Base-by-base conservation (phyloP, 768 basidiomycete species). In the Chlorophyllum brunneum region DNA sequence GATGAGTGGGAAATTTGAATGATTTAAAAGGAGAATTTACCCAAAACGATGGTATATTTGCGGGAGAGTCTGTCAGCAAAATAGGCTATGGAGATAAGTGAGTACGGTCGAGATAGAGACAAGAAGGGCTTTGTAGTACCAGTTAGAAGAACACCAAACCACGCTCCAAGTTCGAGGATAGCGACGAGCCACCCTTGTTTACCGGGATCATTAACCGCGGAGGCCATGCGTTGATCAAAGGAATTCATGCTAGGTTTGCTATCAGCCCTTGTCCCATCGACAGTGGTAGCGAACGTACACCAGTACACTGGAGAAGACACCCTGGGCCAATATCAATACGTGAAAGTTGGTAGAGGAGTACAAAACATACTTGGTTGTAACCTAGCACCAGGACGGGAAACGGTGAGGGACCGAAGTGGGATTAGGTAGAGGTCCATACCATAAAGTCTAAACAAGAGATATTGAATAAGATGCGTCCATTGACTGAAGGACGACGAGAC, bases 281-380 rank as follows among this genome's bases (percentile, higher is more conserved):
- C 42, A 15, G 9, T 13, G 34, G 55, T 16, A 37, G 54, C 59
- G 24, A 27, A 59, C 73, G 34, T 62, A 86, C 83, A 69, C 73
- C 40, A 89, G 78, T 24, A 88, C 85, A 55, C 84, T 81, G 27
- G 86, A 88, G 66, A 89, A 88, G 13, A 89, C 87, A 61, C 86
- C 86, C 78, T 86, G 31, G 36, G 9, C 40, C 44, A 15, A 51
- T 8, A 27, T 57, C 23, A 47, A 16, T 7, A 18, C 26, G 43
- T 38, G 41, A 45, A 8, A 20, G 40, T 27, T 13, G 48, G 23
- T 36, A 13, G 31, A 16, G 24, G 36, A 31, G 15, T 10, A 18
- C 31, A 4, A 6, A 24, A 58, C 67, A 44, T 54, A 78, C 80
- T 69, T 83, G 85, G 58, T 83, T 85, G 66, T 85, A 86, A 9